These are phyloP conservation scores for Cytospora chrysosperma DNA, from an alignment of 2,329 filamentous ascomycete genomes.

Conservation along the genomic window DNA sequence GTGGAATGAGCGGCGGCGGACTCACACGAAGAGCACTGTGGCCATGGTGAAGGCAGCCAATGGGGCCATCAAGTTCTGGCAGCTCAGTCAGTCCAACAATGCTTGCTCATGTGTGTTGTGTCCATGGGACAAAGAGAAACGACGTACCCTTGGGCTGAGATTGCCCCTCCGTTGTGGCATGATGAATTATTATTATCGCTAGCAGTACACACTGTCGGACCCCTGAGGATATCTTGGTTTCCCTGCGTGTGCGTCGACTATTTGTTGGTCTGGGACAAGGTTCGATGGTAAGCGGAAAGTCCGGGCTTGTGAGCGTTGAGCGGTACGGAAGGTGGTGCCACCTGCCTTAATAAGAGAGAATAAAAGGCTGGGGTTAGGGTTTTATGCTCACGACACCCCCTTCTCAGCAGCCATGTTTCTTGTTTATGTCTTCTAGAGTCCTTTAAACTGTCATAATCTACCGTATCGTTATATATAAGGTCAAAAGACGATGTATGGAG, in stretches of 20 bases:
- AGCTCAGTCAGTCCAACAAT: not conserved
- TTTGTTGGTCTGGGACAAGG: not conserved
- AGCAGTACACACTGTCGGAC: not conserved
- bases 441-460: no score
- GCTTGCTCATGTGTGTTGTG: not conserved
- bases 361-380: no score
- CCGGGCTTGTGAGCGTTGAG: not conserved
- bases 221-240: not conserved
- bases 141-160: conserved; percentile 17
- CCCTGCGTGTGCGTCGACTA: not conserved
- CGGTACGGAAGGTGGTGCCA: not conserved
- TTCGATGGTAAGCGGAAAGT: not conserved
- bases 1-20: not conserved
- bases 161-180: conserved; percentile 21
- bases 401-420: no score
- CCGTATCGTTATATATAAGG: no score
- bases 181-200: no score
- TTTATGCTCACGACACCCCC: no score
- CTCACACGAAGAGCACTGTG: conserved; percentile 20
- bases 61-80: conserved; percentile 22
- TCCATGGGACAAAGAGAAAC: not conserved
- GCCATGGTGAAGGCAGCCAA: conserved; percentile 25
- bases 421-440: no score
- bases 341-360: no score
- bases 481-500: no score